These are phyloP conservation scores for Fonsecaea pedrosoi DNA, from an alignment of 2,329 filamentous ascomycete genomes.

Conservation along the genomic window DNA sequence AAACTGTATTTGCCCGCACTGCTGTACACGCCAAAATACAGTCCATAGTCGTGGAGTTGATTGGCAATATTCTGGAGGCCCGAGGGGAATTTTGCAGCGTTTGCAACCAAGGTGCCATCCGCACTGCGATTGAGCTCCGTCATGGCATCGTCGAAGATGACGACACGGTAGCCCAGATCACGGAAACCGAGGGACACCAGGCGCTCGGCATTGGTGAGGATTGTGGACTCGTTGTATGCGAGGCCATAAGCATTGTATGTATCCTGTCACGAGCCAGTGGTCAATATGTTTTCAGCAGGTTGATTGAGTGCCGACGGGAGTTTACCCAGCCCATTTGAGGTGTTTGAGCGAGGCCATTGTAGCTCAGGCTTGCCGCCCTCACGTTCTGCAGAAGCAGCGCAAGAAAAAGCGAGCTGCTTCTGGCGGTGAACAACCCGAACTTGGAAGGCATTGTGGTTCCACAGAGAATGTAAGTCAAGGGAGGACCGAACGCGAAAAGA, in stretches of 20 bases:
- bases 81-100: constrained; percentile 55
- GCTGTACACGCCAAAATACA: constrained; percentile 63
- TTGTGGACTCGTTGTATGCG: constrained; percentile 35
- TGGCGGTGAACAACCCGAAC: background rate
- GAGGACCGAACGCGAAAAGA: background rate
- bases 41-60: constrained; percentile 55
- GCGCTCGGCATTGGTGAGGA: constrained; percentile 31
- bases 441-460: constrained; percentile 7
- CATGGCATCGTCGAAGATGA: constrained; percentile 63
- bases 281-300: background rate
- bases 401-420: background rate
- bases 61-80: constrained; percentile 58
- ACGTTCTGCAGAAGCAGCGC: background rate
- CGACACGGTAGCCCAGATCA: constrained; percentile 60
- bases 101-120: constrained; percentile 52
- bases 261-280: constrained; percentile 19
- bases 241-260: constrained; percentile 38
- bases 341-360: constrained; percentile 34
- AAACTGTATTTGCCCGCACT: constrained; percentile 45
- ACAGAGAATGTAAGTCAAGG: background rate
- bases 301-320: background rate
- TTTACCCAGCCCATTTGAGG: constrained; percentile 37
- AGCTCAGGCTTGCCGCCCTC: constrained; percentile 26
- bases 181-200: constrained; percentile 32
- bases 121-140: constrained; percentile 50